phyloP scores from a whole-genome alignment of 345 rosid species.

The Arabidopsis thaliana region DNA sequence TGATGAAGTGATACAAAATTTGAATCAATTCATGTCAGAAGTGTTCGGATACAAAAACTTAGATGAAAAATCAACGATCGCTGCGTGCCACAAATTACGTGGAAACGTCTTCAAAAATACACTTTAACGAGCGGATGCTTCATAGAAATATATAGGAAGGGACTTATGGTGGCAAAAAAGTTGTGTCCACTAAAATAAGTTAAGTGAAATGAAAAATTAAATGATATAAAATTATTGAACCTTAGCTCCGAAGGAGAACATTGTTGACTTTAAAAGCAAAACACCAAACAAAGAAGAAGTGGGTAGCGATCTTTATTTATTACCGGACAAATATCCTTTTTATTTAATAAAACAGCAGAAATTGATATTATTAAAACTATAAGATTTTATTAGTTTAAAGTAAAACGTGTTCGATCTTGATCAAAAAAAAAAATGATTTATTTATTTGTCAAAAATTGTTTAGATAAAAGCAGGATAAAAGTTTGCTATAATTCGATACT shows the following conservation, averaged over 20 bases:
- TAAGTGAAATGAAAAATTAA: conserved; percentile 10
- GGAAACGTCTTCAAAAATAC: not conserved
- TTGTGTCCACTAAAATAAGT: not conserved
- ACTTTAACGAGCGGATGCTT: conserved; percentile 16
- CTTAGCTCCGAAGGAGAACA: conserved; percentile 45
- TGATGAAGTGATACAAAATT: not conserved
- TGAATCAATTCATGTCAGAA: not conserved
- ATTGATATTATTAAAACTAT: too few species aligned
- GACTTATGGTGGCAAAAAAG: conserved; percentile 32
- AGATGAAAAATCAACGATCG: not conserved
- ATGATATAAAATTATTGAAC: conserved; percentile 27
- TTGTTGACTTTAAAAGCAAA: conserved; percentile 43
- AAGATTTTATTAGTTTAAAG: too few species aligned
- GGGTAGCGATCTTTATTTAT: conserved; percentile 23
- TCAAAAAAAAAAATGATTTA: too few species aligned
- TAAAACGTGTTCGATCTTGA: too few species aligned
- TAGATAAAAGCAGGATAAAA: too few species aligned
- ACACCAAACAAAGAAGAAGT: conserved; percentile 19
- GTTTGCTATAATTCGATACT: too few species aligned
- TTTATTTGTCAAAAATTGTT: too few species aligned
- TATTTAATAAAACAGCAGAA: not conserved
- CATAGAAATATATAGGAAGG: not conserved
- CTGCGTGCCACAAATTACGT: not conserved
- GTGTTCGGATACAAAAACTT: not conserved
- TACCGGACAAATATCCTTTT: conserved; percentile 10